These are phyloP conservation scores for Colletotrichum agaves DNA, from an alignment of 2,329 filamentous ascomycete species.

Conservation along the genomic window DNA sequence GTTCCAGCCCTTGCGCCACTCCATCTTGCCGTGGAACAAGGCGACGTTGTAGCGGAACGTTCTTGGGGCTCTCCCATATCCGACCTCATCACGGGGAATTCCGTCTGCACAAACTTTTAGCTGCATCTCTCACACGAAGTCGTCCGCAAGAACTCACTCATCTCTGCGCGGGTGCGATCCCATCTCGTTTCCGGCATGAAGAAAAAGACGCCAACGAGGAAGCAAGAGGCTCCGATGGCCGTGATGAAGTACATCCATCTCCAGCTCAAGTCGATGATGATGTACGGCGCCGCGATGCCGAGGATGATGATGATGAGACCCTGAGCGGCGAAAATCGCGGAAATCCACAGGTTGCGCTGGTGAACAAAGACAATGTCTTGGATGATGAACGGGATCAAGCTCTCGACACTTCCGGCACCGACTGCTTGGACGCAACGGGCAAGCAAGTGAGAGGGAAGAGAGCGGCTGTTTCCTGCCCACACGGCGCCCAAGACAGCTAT, in stretches of 20 bases:
- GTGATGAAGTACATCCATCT: slow-evolving; percentile 49
- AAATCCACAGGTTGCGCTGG: slow-evolving; percentile 48
- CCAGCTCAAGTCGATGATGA: slow-evolving; percentile 47
- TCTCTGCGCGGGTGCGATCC: slow-evolving; percentile 44
- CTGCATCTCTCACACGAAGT: too few relatives aligned
- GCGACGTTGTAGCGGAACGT: slow-evolving; percentile 46
- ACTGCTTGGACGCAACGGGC: slow-evolving; percentile 48
- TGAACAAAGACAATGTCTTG: slow-evolving; percentile 53
- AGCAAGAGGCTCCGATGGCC: slow-evolving; percentile 41
- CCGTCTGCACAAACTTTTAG: slow-evolving; percentile 34
- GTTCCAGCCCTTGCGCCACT: slow-evolving; percentile 41
- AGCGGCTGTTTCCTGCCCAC: slow-evolving; percentile 47
- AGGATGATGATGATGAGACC: slow-evolving; percentile 45
- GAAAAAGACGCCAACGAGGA: slow-evolving; percentile 44
- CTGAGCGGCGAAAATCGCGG: slow-evolving; percentile 43
- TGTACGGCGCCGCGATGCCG: slow-evolving; percentile 43
- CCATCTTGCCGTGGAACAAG: slow-evolving; percentile 44
- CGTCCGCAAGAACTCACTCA: slow-evolving; percentile 36
- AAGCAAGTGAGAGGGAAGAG: slow-evolving; percentile 44
- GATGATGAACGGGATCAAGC: slow-evolving; percentile 49
- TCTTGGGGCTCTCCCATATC: slow-evolving; percentile 35
- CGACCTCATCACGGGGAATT: slow-evolving; percentile 36
- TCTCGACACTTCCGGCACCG: slow-evolving; percentile 48
- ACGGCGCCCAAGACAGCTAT: slow-evolving; percentile 48
- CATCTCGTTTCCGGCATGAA: slow-evolving; percentile 50